phyloP scores from a whole-genome alignment of 805 yeast species.

The Ogataea allantospora region DNA sequence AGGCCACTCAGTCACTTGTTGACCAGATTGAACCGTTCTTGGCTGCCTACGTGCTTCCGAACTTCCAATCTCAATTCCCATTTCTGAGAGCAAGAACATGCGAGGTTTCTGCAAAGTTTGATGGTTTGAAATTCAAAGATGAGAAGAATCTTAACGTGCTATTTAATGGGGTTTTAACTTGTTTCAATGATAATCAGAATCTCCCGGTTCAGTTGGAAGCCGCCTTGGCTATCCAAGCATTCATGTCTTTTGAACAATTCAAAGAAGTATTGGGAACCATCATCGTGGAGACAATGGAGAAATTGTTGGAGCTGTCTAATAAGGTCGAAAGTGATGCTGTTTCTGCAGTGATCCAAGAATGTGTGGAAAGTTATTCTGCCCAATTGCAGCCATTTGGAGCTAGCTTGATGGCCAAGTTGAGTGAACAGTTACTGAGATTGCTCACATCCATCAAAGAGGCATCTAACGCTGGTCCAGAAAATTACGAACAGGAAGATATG shows the following conservation, averaged over 20 bases:
- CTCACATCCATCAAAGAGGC: conserved; percentile 72
- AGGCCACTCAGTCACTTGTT: conserved; percentile 55
- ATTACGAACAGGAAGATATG: conserved; percentile 40
- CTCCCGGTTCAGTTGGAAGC: conserved; percentile 81
- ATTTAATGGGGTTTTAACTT: conserved; percentile 45
- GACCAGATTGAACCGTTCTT: conserved; percentile 70
- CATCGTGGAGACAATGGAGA: conserved; percentile 81
- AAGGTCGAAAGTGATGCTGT: conserved; percentile 84
- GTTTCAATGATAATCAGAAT: conserved; percentile 49
- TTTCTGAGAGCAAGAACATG: conserved; percentile 77
- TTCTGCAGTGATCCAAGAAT: conserved; percentile 90
- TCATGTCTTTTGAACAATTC: conserved; percentile 62
- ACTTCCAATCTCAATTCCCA: conserved; percentile 56
- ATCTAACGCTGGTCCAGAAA: conserved; percentile 50
- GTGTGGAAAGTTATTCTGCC: conserved; percentile 83
- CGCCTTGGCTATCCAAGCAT: conserved; percentile 81
- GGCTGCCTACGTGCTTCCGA: conserved; percentile 64
- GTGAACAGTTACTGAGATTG: conserved; percentile 71
- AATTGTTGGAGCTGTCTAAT: conserved; percentile 68
- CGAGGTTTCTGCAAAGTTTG: conserved; percentile 63
- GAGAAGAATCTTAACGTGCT: conserved; percentile 36
- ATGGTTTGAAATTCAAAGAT: conserved; percentile 53
- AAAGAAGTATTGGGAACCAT: conserved; percentile 64
- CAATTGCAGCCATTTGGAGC: conserved; percentile 91
- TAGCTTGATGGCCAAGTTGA: conserved; percentile 55